phyloP scores from a whole-genome alignment of 352 stramenopile genomes.

The Thraustochytrium sp. region DNA sequence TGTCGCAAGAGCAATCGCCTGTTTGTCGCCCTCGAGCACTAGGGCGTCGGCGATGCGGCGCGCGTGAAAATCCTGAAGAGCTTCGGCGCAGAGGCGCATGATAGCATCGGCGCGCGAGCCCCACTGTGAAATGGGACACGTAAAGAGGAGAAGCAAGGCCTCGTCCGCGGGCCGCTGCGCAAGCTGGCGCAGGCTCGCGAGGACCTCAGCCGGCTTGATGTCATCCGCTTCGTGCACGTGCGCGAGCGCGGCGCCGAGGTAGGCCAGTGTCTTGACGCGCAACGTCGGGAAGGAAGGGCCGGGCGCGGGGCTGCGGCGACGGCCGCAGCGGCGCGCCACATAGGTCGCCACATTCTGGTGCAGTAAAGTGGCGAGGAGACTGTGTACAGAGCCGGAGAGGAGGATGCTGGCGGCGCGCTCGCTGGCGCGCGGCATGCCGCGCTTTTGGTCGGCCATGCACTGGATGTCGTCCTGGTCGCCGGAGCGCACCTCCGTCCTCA shows the following conservation, averaged over 20 bases:
- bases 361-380: not conserved
- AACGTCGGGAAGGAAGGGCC: not conserved
- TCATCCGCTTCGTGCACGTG: not conserved
- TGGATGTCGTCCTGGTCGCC: conserved; percentile 27
- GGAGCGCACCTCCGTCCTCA: not conserved
- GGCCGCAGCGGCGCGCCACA: not conserved
- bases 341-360: not conserved
- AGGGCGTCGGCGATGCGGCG: not conserved
- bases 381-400: conserved; percentile 5
- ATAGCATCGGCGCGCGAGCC: not conserved
- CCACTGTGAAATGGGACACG: not conserved
- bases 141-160: not conserved
- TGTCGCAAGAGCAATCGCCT: not conserved
- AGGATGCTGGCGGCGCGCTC: conserved; percentile 19
- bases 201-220: not conserved
- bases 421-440: not conserved
- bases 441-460: not conserved
- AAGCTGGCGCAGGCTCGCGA: not conserved
- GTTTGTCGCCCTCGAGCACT: not conserved
- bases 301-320: not conserved
- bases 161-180: not conserved
- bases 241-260: not conserved
- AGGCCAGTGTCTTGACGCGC: not conserved
- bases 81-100: not conserved
- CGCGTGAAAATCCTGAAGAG: not conserved